phyloP scores from a whole-genome alignment of 2,329 filamentous ascomycete genomes.

The Ophiognomonia clavigignenti-juglandacearum region DNA sequence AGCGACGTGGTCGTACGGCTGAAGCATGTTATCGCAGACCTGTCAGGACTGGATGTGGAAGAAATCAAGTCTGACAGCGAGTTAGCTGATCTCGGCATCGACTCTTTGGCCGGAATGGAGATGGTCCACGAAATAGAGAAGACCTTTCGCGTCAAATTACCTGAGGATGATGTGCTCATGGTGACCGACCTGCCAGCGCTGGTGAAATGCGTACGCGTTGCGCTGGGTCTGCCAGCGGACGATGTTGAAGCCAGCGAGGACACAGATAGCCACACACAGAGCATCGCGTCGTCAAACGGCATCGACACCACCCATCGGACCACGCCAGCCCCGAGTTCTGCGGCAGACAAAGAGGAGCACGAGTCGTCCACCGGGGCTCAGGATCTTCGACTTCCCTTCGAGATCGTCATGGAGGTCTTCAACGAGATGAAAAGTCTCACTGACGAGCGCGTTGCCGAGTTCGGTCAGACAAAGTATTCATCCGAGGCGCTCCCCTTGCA shows the following conservation, averaged over 20 bases:
- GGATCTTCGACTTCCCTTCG: not conserved
- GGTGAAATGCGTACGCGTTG: not conserved
- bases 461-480: constrained; percentile 6
- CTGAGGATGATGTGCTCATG: constrained; percentile 1
- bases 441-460: not conserved
- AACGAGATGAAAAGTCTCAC: not conserved
- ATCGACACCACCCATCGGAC: not conserved
- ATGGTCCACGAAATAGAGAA: constrained; percentile 35
- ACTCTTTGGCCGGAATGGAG: constrained; percentile 47
- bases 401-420: constrained; percentile 1
- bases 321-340: not conserved
- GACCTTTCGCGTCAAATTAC: constrained; percentile 27
- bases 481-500: not conserved
- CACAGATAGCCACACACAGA: too few relatives aligned
- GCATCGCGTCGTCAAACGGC: too few relatives aligned
- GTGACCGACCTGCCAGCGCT: constrained; percentile 1
- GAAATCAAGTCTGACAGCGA: constrained; percentile 31
- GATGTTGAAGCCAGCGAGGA: not conserved
- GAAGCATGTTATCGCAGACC: constrained; percentile 1
- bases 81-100: constrained; percentile 41
- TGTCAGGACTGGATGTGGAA: constrained; percentile 20
- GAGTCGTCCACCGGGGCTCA: too few relatives aligned
- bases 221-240: not conserved
- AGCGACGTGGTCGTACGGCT: not conserved
- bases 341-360: not conserved